Evolutionary conservation across 2,329 filamentous ascomycete species (phyloP).

Genomic region (Ascochyta lentis): DNA sequence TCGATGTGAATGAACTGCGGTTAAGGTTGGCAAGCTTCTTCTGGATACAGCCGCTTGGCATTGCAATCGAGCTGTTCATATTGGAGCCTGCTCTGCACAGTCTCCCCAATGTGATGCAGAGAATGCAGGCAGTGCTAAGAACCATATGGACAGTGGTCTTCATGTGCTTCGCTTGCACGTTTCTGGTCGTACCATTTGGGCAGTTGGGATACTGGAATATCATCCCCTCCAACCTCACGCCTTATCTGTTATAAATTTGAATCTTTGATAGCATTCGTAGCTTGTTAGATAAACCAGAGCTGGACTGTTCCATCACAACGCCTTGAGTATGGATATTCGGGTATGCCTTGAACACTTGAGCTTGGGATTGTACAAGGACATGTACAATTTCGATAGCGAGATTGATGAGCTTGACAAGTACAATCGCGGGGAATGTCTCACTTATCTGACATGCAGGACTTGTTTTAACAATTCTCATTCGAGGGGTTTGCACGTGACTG

Average conservation of each 20-base stretch:
- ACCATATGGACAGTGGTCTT: background rate
- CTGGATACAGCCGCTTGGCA: conserved; percentile 15
- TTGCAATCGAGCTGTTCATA: conserved; percentile 8
- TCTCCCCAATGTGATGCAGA: background rate
- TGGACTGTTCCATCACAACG: too few species aligned
- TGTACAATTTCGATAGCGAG: too few species aligned
- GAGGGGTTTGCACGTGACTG: too few species aligned
- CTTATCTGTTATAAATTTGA: background rate
- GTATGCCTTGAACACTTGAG: too few species aligned
- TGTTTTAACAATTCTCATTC: too few species aligned
- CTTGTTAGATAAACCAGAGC: too few species aligned
- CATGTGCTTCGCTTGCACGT: conserved; percentile 3
- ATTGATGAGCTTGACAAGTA: too few species aligned
- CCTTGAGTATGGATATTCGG: too few species aligned
- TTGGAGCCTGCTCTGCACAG: conserved; percentile 4
- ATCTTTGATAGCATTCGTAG: too few species aligned
- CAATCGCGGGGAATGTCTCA: too few species aligned
- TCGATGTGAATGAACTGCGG: conserved; percentile 1
- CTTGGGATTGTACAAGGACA: too few species aligned
- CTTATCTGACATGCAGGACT: too few species aligned
- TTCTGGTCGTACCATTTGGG: conserved; percentile 7
- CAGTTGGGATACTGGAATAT: conserved; percentile 16
- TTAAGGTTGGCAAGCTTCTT: conserved; percentile 12
- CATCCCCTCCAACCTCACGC: background rate
- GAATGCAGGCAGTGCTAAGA: background rate